Percentiles rank a stretch among this genome's conserved stretches.
phyloP scores from a whole-genome alignment of 805 yeast genomes.

The Zygosaccharomyces rouxii region DNA sequence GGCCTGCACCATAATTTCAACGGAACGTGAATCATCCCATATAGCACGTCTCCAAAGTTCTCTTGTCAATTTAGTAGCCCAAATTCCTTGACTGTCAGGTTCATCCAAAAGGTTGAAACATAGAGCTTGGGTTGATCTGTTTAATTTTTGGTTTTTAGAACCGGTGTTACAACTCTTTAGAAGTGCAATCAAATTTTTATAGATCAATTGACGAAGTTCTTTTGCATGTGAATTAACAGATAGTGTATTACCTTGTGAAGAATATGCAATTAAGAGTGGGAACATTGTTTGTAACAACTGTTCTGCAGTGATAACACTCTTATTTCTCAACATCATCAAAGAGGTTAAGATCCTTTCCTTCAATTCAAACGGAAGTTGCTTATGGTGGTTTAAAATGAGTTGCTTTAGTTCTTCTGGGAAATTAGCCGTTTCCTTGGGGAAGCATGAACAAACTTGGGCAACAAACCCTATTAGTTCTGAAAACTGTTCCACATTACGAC shows the following conservation, averaged over 20 bases:
- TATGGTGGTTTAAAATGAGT: slow-evolving; percentile 69
- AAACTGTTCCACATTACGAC: slow-evolving; percentile 46
- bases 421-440: slow-evolving; percentile 78
- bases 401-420: slow-evolving; percentile 79
- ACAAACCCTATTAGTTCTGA: slow-evolving; percentile 84
- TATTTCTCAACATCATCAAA: slow-evolving; percentile 84
- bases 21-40: slow-evolving; percentile 96
- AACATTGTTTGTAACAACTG: slow-evolving; percentile 78
- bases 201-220: slow-evolving; percentile 75
- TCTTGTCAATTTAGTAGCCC: slow-evolving; percentile 94
- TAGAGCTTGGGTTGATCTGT: slow-evolving; percentile 86
- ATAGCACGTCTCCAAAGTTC: slow-evolving; percentile 97
- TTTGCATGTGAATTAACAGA: slow-evolving; percentile 64
- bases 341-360: slow-evolving; percentile 90
- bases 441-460: slow-evolving; percentile 86
- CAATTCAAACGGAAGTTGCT: slow-evolving; percentile 74
- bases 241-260: slow-evolving; percentile 42
- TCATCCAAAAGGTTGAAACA: slow-evolving; percentile 80
- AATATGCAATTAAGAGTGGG: slow-evolving; percentile 72
- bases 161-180: slow-evolving; percentile 82
- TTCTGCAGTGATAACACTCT: slow-evolving; percentile 74
- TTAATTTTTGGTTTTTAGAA: slow-evolving; percentile 84
- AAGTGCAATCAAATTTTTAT: slow-evolving; percentile 69
- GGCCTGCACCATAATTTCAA: slow-evolving; percentile 97
- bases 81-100: slow-evolving; percentile 77